Base-by-base conservation (phyloP, 805 yeast species). In the Wickerhamiella vanderwaltii region DNA sequence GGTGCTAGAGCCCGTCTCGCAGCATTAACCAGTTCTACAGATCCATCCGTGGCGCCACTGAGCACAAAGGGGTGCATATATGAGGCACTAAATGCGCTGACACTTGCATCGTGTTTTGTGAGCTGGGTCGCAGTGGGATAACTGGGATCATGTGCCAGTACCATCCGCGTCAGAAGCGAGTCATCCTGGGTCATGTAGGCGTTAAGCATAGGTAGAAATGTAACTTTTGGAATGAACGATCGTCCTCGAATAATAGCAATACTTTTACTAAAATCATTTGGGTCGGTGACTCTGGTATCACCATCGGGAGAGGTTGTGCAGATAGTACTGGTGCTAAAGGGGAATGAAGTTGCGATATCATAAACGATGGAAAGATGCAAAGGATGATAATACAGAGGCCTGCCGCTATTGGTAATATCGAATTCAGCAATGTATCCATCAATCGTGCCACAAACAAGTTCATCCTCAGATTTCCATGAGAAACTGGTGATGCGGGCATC, bases 381-480 rank as follows among this genome's bases (percentile, higher is more conserved):
- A 17, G 65, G 67, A 20, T 54, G 51, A 19, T 63, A 54, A 44
- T 47, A 66, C 1, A 67, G 60, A 1, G 74, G 75, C 15, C 18
- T 6, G 1, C 42, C 16, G 1, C 35, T 24, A 12, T 57, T 57
- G 2, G 49, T 29, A 1, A 75, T 49, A 9, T 66, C 61, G 44
- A 67, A 77, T 51, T 78, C 85, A 0, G 75, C 76, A 7, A 80
- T 58, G 23, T 61, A 62, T 0, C 91, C 91, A 41, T 72, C 69
- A 2, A 64, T 56, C 4, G 73, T 67, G 0, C 87, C 88, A 23
- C 74, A 72, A 2, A 77, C 54, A 1, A 80, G 54, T 6, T 9
- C 9, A 18, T 33, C 36, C 24, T 33, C 51, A 7, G 66, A 64
- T 4, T 72, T 30, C 58, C 71, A 71, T 47, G 70, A 76, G 47